phyloP scores from a whole-genome alignment of 192 early-diverging fungal species.

The Cetraspora pellucida region DNA sequence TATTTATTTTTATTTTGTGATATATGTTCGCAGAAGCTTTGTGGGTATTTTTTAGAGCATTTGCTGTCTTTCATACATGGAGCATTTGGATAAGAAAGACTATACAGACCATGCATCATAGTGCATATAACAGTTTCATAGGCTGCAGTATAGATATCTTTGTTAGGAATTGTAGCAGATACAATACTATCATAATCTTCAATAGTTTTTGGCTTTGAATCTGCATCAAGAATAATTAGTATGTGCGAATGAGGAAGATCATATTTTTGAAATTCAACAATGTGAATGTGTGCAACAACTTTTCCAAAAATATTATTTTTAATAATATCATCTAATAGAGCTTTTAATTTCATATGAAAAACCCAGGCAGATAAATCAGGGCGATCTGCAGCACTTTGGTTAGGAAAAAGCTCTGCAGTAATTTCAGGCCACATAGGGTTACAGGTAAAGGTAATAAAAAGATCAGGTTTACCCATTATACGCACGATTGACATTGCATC shows the following conservation, averaged over 20 bases:
- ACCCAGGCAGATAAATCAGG: slow-evolving; percentile 34
- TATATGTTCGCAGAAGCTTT: slow-evolving; percentile 5
- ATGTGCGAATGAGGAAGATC: slow-evolving; percentile 48
- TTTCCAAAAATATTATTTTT: slow-evolving; percentile 33
- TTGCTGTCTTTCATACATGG: slow-evolving; percentile 38
- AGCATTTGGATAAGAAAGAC: slow-evolving; percentile 3
- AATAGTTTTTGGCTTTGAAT: slow-evolving; percentile 28
- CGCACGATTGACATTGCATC: slow-evolving; percentile 38
- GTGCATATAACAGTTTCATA: too few species aligned
- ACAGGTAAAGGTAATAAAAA: slow-evolving; percentile 48
- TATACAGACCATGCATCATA: slow-evolving; percentile 46
- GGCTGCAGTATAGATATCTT: background rate
- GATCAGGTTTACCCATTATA: slow-evolving; percentile 39
- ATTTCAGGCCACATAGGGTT: slow-evolving; percentile 36
- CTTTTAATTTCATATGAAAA: slow-evolving; percentile 36
- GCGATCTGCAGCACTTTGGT: slow-evolving; percentile 28
- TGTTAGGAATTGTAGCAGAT: slow-evolving; percentile 41
- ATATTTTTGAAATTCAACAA: slow-evolving; percentile 49
- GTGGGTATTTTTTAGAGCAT: slow-evolving; percentile 42
- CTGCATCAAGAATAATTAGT: slow-evolving; percentile 34
- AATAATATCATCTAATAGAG: slow-evolving; percentile 26
- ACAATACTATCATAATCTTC: slow-evolving; percentile 35
- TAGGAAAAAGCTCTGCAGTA: slow-evolving; percentile 15
- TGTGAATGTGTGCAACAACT: slow-evolving; percentile 35
- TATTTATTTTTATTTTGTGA: slow-evolving; percentile 34